These are phyloP conservation scores for Platanthera zijinensis DNA, from an alignment of 106 monocot species.

Conservation along the genomic window DNA sequence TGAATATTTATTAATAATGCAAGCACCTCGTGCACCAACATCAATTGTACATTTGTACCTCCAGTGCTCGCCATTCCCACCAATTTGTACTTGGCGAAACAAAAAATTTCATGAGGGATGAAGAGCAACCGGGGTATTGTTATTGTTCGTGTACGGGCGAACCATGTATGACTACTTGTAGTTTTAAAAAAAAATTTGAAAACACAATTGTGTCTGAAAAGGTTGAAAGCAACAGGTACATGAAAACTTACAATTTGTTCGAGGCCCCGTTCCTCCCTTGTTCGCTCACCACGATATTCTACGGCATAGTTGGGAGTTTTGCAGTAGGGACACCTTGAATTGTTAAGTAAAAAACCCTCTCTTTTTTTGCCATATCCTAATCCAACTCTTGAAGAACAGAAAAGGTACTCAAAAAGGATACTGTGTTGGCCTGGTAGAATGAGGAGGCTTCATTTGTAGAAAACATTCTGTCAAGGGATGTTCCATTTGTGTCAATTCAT, in stretches of 20 bases:
- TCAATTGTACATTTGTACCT: no score
- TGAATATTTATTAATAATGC: no score
- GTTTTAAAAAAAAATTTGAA: not conserved
- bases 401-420: slow-evolving; percentile 42
- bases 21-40: no score
- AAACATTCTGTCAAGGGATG: slow-evolving; percentile 60
- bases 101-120: no score
- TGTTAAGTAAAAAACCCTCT: slow-evolving; percentile 19
- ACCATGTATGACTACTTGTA: no score
- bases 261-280: slow-evolving; percentile 70
- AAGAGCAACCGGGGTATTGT: no score
- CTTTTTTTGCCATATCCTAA: not conserved
- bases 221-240: not conserved
- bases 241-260: slow-evolving; percentile 71
- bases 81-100: no score
- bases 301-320: slow-evolving; percentile 76
- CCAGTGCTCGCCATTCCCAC: no score
- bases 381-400: not conserved
- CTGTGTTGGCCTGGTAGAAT: slow-evolving; percentile 57
- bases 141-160: no score
- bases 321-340: slow-evolving; percentile 68
- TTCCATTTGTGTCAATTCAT: not conserved
- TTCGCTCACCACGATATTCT: slow-evolving; percentile 64
- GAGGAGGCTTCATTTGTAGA: slow-evolving; percentile 75
- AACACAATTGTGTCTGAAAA: slow-evolving; percentile 3